Evolutionary conservation across 1,139 yeast species (phyloP).

Genomic region (Taphrina betulina): DNA sequence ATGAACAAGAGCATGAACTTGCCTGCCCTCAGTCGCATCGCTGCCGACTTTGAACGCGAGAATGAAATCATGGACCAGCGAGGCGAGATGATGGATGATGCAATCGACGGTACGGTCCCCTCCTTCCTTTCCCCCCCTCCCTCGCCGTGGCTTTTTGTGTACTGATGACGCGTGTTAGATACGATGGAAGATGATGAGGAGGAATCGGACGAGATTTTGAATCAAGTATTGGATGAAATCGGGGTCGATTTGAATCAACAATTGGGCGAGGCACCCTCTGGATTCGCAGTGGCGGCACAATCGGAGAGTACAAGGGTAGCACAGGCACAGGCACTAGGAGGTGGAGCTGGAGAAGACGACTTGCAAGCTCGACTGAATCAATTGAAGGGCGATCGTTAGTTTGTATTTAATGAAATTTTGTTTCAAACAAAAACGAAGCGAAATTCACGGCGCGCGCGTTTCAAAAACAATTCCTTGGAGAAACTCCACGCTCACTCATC

Average conservation of each 20-base stretch:
- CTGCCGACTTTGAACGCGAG: constrained; percentile 92
- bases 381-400: constrained; percentile 19
- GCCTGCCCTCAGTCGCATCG: constrained; percentile 82
- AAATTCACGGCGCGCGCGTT: too few species aligned
- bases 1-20: constrained; percentile 89
- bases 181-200: constrained; percentile 52
- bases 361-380: constrained; percentile 30
- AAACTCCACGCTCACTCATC: too few species aligned
- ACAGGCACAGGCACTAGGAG: constrained; percentile 29
- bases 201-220: constrained; percentile 88
- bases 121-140: too few species aligned
- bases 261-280: constrained; percentile 36
- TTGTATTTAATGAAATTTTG: too few species aligned
- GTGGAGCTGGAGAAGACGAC: constrained; percentile 30
- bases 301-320: constrained; percentile 23
- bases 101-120: constrained; percentile 67
- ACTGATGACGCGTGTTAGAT: background rate
- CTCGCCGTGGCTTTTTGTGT: too few species aligned
- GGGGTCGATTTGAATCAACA: constrained; percentile 78
- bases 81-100: constrained; percentile 98
- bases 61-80: constrained; percentile 97
- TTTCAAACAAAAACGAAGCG: too few species aligned
- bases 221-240: constrained; percentile 89
- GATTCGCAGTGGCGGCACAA: constrained; percentile 22
- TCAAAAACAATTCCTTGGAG: too few species aligned